These are phyloP conservation scores for Bipolaris victoriae DNA, from an alignment of 2,329 filamentous ascomycete species.

Conservation along the genomic window DNA sequence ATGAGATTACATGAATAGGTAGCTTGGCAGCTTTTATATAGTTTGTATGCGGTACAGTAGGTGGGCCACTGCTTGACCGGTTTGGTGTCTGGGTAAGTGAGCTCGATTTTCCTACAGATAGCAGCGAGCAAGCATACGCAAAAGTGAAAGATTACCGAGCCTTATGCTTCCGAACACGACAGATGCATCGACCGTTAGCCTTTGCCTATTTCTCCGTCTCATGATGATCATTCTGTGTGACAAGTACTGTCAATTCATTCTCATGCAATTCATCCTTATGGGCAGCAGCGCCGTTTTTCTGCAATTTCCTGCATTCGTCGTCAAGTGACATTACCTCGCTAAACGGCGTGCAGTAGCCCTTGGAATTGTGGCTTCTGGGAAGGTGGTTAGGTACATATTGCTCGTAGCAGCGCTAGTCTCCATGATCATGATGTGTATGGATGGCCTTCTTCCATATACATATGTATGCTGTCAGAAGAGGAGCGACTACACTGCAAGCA, in stretches of 20 bases:
- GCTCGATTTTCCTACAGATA: background rate
- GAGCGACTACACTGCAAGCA: conserved; percentile 56
- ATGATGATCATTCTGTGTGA: conserved; percentile 64
- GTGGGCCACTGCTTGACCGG: conserved; percentile 66
- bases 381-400: conserved; percentile 43
- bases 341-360: conserved; percentile 56
- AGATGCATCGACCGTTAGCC: conserved; percentile 59
- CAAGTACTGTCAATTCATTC: conserved; percentile 58
- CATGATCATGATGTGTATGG: conserved; percentile 66
- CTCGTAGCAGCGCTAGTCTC: conserved; percentile 57
- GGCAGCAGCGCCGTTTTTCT: conserved; percentile 57
- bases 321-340: conserved; percentile 57
- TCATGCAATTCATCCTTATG: conserved; percentile 58
- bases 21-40: conserved; percentile 53
- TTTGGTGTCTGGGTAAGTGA: conserved; percentile 49
- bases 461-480: conserved; percentile 52
- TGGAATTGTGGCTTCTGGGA: conserved; percentile 54
- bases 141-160: background rate
- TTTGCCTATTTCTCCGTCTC: conserved; percentile 60
- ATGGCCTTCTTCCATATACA: conserved; percentile 56
- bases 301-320: conserved; percentile 55
- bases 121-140: conserved; percentile 20
- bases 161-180: conserved; percentile 54
- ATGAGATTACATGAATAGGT: conserved; percentile 54
- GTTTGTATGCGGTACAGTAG: conserved; percentile 61